Evolutionary conservation across 768 basidiomycete genomes (phyloP).

Genomic region (Suillus variegatus): DNA sequence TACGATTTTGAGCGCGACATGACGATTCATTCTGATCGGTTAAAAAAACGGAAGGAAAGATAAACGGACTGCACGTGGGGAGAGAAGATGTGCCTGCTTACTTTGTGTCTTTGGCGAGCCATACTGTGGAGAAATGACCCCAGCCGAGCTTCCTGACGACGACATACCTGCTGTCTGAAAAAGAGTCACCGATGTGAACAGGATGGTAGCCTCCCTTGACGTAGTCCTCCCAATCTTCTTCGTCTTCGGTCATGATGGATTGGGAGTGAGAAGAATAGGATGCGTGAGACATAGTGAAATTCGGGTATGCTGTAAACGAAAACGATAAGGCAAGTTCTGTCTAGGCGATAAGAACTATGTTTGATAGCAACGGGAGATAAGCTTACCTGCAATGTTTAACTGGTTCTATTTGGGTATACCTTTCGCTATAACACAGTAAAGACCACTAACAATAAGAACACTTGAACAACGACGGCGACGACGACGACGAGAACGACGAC

Average conservation of each 20-base stretch:
- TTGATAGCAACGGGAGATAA: constrained; percentile 30
- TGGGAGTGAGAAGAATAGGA: constrained; percentile 71
- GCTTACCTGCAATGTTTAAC: constrained; percentile 18
- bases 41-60: constrained; percentile 17
- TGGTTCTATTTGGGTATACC: constrained; percentile 29
- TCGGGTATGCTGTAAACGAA: constrained; percentile 36
- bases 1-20: constrained; percentile 99
- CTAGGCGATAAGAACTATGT: constrained; percentile 29
- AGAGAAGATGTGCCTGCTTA: constrained; percentile 37
- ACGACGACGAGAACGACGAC: not conserved
- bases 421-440: not conserved
- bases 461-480: not conserved
- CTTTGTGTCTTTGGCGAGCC: constrained; percentile 86
- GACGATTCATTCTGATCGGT: constrained; percentile 76
- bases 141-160: constrained; percentile 95
- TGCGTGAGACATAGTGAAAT: constrained; percentile 63
- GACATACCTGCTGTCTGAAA: constrained; percentile 83
- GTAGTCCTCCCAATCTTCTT: constrained; percentile 93
- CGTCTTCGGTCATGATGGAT: constrained; percentile 87
- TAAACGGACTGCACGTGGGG: constrained; percentile 6
- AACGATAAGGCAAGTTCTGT: constrained; percentile 30
- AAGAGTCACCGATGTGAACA: constrained; percentile 92
- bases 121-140: constrained; percentile 95
- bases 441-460: constrained; percentile 1
- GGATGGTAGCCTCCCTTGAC: constrained; percentile 85